Base-by-base conservation (phyloP, 805 yeast genomes). In the Candida stauntonica region DNA sequence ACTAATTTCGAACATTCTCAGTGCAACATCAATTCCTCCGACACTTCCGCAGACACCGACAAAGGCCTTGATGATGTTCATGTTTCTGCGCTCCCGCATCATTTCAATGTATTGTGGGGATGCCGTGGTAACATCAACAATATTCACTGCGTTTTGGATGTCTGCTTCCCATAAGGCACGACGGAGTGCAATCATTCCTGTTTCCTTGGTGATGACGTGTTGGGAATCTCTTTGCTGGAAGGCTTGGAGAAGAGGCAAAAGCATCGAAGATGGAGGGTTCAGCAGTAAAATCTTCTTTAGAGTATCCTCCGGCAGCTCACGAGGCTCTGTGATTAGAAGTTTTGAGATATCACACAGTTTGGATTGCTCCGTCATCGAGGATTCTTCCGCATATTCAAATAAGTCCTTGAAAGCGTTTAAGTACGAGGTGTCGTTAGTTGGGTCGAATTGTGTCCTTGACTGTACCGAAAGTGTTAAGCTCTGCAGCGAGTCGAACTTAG, bases 101-200 rank as follows among this genome's bases (percentile, higher is more conserved):
- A 56, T 41, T 3, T 52, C 51, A 9, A 71, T 57, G 57, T 78
- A 81, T 45, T 73, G 69, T 11, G 66, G 57, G 31, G 75, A 72
- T 2, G 79, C 87, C 2, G 77, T 71, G 0, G 93, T 78, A 33
- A 69, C 52, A 44, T 81, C 85, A 17, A 85, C 66, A 31, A 81
- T 57, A 33, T 67, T 66, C 28, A 81, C 57, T 0, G 88, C 86
- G 29, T 66, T 45, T 15, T 31, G 34, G 15, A 45, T 35, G 21
- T 42, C 46, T 3, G 42, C 49, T 12, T 45, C 46, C 46, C 46
- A 42, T 11, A 45, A 18, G 5, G 42, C 41, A 8, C 29, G 34
- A 14, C 44, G 44, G 4, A 45, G 38, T 1, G 46, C 46, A 27
- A 38, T 13, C 17, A 39, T 15, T 11, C 38, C 44, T n/a, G 16